Conservation (phyloP, 169 alveolate species). For the Eimeria brunetti region DNA sequence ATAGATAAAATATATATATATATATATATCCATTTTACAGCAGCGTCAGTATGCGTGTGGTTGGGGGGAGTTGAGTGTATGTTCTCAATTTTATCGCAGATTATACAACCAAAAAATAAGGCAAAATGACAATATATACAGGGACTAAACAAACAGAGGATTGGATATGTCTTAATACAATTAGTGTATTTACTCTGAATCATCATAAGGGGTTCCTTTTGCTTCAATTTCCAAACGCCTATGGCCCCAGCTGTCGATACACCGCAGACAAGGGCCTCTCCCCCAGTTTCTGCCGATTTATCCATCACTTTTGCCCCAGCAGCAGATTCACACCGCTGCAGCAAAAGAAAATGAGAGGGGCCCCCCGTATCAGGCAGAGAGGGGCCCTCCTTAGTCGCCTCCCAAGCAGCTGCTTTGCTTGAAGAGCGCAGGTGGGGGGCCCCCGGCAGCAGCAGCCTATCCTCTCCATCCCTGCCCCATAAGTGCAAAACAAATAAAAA, state of each 20-base stretch:
- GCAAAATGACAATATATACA: background rate
- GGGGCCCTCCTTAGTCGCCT: conserved; percentile 42
- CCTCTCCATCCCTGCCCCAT: conserved; percentile 36
- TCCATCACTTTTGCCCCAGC: background rate
- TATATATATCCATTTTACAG: too few relatives aligned
- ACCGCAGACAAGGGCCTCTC: conserved; percentile 22
- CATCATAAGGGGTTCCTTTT: conserved; percentile 21
- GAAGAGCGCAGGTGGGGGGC: conserved; percentile 30
- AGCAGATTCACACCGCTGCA: conserved; percentile 17
- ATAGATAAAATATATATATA: too few relatives aligned
- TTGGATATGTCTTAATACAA: background rate
- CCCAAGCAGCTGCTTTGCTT: conserved; percentile 43
- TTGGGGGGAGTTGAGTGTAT: too few relatives aligned
- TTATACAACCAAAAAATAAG: too few relatives aligned
- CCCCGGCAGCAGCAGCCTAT: conserved; percentile 40
- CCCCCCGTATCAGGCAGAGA: background rate
- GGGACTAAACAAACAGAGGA: background rate
- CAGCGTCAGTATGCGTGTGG: too few relatives aligned
- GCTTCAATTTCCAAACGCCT: conserved; percentile 36
- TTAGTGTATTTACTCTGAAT: conserved; percentile 5
- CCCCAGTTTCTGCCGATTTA: background rate
- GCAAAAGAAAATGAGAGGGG: background rate
- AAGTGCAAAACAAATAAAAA: background rate
- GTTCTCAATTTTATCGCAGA: too few relatives aligned
- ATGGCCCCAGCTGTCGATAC: conserved; percentile 11